Conservation (phyloP, 129 eudicot genomes). For the Sambucus nigra region DNA sequence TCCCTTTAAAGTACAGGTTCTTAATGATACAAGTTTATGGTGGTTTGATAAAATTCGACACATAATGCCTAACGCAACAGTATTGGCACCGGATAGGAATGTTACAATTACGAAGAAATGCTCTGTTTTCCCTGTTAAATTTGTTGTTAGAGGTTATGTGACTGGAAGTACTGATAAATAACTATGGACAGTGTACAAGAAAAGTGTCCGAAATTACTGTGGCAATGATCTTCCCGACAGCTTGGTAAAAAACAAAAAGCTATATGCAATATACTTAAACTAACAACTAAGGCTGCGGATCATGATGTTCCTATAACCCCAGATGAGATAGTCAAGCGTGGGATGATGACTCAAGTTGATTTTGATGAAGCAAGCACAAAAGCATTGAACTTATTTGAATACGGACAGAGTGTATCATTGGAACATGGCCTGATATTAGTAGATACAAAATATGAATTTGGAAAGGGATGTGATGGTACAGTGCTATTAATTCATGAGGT, state of each 20-base stretch:
- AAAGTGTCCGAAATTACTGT: constrained; percentile 81
- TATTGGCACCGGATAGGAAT: constrained; percentile 68
- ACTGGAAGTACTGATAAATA: constrained; percentile 99
- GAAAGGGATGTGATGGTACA: constrained; percentile 74
- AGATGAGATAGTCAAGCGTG: constrained; percentile 76
- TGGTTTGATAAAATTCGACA: constrained; percentile 82
- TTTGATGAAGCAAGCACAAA: constrained; percentile 76
- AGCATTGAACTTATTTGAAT: constrained; percentile 78
- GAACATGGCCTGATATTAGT: constrained; percentile 83
- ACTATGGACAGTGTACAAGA: constrained; percentile 88
- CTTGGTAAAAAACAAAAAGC: constrained; percentile 74
- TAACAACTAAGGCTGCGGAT: constrained; percentile 93
- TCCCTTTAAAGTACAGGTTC: constrained; percentile 91
- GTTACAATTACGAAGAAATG: constrained; percentile 98
- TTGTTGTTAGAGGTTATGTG: constrained; percentile 94
- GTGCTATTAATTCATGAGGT: constrained; percentile 87
- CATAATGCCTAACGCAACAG: constrained; percentile 72
- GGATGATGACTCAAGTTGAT: constrained; percentile 85
- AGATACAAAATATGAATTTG: constrained; percentile 96
- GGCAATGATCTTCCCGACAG: constrained; percentile 88
- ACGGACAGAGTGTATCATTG: constrained; percentile 81
- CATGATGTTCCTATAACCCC: constrained; percentile 97
- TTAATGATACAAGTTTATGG: constrained; percentile 94
- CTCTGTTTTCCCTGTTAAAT: constrained; percentile 89
- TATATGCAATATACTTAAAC: constrained; percentile 70